Conservation (phyloP, 2,329 filamentous ascomycete genomes). For the Aspergillus pseudoterreus region DNA sequence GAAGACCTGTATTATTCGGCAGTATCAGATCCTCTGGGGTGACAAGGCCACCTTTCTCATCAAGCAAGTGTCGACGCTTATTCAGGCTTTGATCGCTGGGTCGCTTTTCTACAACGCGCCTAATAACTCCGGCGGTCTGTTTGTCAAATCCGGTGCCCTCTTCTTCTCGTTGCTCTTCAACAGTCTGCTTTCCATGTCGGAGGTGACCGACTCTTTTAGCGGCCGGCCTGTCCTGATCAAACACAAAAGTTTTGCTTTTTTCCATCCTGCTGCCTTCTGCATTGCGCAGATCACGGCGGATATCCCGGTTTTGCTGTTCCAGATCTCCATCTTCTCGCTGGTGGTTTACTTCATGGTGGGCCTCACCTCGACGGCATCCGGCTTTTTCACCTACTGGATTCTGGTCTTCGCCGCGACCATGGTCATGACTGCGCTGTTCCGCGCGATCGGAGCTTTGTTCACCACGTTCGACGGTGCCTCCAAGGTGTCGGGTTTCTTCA, state of each 20-base stretch:
- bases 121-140: conserved; percentile 56
- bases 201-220: conserved; percentile 61
- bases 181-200: conserved; percentile 59
- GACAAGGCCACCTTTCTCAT: conserved; percentile 62
- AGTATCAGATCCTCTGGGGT: conserved; percentile 64
- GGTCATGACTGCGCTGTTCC: conserved; percentile 58
- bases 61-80: conserved; percentile 56
- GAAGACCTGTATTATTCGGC: conserved; percentile 53
- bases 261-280: conserved; percentile 50
- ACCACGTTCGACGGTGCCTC: conserved; percentile 57
- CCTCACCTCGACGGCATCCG: conserved; percentile 47
- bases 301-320: conserved; percentile 55
- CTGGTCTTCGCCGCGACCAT: conserved; percentile 51
- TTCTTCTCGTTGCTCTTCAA: conserved; percentile 65
- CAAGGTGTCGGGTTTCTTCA: conserved; percentile 46
- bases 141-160: conserved; percentile 60
- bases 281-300: conserved; percentile 47
- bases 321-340: conserved; percentile 57
- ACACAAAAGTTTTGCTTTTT: conserved; percentile 56
- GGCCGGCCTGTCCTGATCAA: conserved; percentile 59
- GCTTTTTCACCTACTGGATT: conserved; percentile 63
- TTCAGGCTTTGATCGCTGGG: conserved; percentile 60
- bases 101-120: conserved; percentile 67
- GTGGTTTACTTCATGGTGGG: conserved; percentile 64
- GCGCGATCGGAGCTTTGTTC: conserved; percentile 55